Evolutionary conservation across 2,329 filamentous ascomycete genomes (phyloP), one percentile per base, ranked within the genome.

Genomic region (Fusarium neocosmosporiellum): DNA sequence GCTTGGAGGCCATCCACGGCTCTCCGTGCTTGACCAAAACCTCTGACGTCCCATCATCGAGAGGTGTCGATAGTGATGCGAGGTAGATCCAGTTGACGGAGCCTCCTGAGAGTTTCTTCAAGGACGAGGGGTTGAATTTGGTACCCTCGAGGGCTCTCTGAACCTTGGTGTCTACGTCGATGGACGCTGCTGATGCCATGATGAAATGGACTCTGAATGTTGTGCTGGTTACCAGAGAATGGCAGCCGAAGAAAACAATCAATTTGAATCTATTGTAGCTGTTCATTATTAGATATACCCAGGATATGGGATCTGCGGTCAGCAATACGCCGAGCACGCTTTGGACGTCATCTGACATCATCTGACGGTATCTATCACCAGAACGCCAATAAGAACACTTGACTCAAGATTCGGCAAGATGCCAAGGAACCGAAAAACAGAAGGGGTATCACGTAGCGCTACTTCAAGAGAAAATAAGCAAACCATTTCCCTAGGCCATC

Each of bases 41-140:
- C 24, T 66, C 41, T 14, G 14, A n/a, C 11, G 53, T 39, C 7
- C 34, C 31, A n/a, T 54, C 43, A 9, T 64, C 29, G 9, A 65
- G 22, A 13, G 65, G 53, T 2, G 16, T 53, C 9, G 14, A 22
- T 5, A 65, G 29, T 5, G 24, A n/a, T 18, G 53, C 53, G 9
- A 41, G 34, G 10, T 66, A 59, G 9, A 66, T 66, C 36, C 39
- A 65, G 24, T 66, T 66, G 27, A 59, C 65, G 7, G 64, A 66
- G 11, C 65, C 65, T 18, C 60, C 65, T 24, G 41, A 27, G 34
- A 65, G 61, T 8, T 53, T 29, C 11, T 41, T 31, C 0, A 65
- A 33, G 5, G 34, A 7, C 1, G 31, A 58, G n/a, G 62, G 11
- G 4, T 64, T 20, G 33, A 66, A 65, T 11, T 11, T 22, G 1